Conservation (phyloP, 2,329 filamentous ascomycete species). For the Sporothrix protearum region DNA sequence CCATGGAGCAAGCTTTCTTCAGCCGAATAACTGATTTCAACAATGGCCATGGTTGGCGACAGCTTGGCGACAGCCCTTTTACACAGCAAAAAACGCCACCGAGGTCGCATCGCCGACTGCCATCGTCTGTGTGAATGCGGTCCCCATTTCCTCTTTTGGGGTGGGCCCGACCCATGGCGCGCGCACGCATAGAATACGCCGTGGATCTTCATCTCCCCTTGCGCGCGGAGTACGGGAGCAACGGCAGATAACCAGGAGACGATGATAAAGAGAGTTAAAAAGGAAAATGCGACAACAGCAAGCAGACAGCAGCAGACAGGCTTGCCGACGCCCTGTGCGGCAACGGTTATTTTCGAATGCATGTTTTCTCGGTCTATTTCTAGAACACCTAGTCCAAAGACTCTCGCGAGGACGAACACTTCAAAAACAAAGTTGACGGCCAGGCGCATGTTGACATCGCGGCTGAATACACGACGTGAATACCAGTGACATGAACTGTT, state of each 20-base stretch:
- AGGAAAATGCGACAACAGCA: background rate
- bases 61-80: too few species aligned
- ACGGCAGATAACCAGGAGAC: background rate
- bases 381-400: background rate
- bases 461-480: background rate
- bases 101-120: background rate
- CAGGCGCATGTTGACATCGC: background rate
- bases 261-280: background rate
- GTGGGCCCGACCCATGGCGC: background rate
- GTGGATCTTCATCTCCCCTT: slow-evolving; percentile 6
- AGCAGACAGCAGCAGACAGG: too few species aligned
- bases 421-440: slow-evolving; percentile 3
- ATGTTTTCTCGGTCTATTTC: background rate
- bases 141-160: slow-evolving; percentile 14
- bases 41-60: background rate
- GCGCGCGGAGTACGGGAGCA: background rate
- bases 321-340: background rate
- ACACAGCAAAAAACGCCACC: background rate
- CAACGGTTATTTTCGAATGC: background rate
- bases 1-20: background rate
- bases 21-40: background rate
- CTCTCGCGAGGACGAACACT: background rate
- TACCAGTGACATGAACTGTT: background rate
- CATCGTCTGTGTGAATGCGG: slow-evolving; percentile 7
- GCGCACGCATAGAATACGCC: background rate